phyloP scores from a whole-genome alignment of 73 alveolate species.

The Symbiodinium pilosum region DNA sequence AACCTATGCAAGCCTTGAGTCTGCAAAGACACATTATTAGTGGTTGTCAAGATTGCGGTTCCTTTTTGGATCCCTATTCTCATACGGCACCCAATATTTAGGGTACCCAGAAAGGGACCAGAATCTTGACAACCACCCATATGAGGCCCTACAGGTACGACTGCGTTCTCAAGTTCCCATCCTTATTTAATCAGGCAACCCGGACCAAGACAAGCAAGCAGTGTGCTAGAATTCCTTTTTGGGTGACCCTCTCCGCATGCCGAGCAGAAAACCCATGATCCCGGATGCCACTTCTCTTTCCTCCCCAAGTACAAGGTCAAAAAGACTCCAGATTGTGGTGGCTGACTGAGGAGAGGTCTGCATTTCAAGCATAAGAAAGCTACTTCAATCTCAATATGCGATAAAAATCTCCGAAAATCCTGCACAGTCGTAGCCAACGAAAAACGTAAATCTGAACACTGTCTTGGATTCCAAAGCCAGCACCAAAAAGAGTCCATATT shows the following conservation, averaged over 20 bases:
- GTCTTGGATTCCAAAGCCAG: too few species aligned
- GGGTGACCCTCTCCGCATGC: neutral
- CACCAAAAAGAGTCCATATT: too few species aligned
- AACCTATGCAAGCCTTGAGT: neutral
- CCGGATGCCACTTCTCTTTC: too few species aligned
- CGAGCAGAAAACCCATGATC: neutral
- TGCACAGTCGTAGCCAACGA: too few species aligned
- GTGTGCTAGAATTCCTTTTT: neutral
- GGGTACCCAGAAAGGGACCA: too few species aligned
- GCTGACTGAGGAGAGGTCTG: neutral
- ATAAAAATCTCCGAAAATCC: too few species aligned
- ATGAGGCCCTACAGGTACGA: too few species aligned
- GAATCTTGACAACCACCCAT: too few species aligned
- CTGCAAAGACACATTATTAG: neutral
- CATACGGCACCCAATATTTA: neutral
- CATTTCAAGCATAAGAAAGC: neutral
- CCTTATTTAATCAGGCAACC: too few species aligned
- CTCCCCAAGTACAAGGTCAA: neutral
- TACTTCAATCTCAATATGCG: neutral
- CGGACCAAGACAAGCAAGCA: neutral
- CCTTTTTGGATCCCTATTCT: neutral
- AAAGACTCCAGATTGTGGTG: neutral
- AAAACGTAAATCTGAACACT: too few species aligned
- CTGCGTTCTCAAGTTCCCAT: too few species aligned
- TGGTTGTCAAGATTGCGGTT: neutral